A percentile compares a stretch with the other conserved stretches of the same genome.
Evolutionary conservation across 148 eudicot species (phyloP).

Genomic region (Chenopodium quinoa): DNA sequence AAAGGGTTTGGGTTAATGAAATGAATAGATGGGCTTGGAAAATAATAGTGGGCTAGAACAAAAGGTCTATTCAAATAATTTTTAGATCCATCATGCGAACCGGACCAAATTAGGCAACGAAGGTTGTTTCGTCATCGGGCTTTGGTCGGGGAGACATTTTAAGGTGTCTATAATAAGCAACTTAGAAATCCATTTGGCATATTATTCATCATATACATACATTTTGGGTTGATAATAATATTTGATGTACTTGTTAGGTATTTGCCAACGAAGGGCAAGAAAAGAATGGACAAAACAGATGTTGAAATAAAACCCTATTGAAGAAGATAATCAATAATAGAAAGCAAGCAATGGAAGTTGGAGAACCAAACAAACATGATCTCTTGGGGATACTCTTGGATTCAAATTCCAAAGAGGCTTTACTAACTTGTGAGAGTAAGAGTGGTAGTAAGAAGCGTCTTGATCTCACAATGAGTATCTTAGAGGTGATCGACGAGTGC

Average conservation of each 20-base stretch:
- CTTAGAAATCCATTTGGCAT: too few relatives aligned
- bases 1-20: too few relatives aligned
- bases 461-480: conserved; percentile 19
- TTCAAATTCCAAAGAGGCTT: conserved; percentile 23
- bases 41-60: too few relatives aligned
- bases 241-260: conserved; percentile 10
- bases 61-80: too few relatives aligned
- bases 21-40: too few relatives aligned
- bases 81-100: too few relatives aligned
- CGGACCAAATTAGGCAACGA: too few relatives aligned
- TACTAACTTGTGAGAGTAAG: background rate
- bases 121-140: too few relatives aligned
- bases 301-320: conserved; percentile 18
- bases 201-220: too few relatives aligned
- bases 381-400: conserved; percentile 33
- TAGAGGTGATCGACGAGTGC: conserved; percentile 36
- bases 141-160: too few relatives aligned
- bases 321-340: conserved; percentile 22
- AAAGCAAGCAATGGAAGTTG: conserved; percentile 31
- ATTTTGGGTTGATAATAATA: background rate
- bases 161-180: too few relatives aligned
- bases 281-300: conserved; percentile 18
- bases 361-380: conserved; percentile 28
- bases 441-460: background rate
- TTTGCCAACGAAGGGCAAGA: conserved; percentile 30